phyloP scores from a whole-genome alignment of 768 basidiomycete species.

The Pisolithus tinctorius region DNA sequence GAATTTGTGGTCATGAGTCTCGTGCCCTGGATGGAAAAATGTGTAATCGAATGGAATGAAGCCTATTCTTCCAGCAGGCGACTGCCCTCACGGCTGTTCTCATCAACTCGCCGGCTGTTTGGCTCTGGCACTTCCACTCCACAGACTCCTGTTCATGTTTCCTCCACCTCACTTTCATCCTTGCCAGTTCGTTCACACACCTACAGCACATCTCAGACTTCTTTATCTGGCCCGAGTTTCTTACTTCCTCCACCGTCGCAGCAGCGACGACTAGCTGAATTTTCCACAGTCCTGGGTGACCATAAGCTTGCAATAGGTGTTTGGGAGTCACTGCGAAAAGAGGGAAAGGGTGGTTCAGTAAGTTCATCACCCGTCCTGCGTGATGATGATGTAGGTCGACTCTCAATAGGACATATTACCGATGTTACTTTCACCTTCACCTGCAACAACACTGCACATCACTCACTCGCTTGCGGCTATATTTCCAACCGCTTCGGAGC shows the following conservation, averaged over 20 bases:
- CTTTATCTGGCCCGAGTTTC: constrained; percentile 10
- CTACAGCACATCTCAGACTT: constrained; percentile 30
- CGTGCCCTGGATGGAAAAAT: constrained; percentile 95
- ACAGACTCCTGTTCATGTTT: constrained; percentile 31
- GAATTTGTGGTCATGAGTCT: constrained; percentile 88
- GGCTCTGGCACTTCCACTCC: constrained; percentile 53
- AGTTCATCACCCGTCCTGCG: constrained; percentile 20
- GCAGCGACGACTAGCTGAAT: constrained; percentile 88
- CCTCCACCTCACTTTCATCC: constrained; percentile 34
- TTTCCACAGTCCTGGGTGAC: constrained; percentile 89
- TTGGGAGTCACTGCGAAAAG: constrained; percentile 86
- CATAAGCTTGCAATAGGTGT: constrained; percentile 73
- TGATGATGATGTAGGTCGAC: constrained; percentile 5
- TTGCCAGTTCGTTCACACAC: constrained; percentile 32
- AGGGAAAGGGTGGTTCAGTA: constrained; percentile 83
- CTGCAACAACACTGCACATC: constrained; percentile 52
- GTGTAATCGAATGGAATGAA: constrained; percentile 93
- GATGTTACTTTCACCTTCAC: constrained; percentile 60
- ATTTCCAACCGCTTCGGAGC: constrained; percentile 37
- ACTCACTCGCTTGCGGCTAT: constrained; percentile 51
- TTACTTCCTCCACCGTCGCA: constrained; percentile 46
- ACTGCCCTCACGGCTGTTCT: constrained; percentile 79
- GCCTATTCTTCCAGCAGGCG: constrained; percentile 70
- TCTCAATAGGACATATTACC: constrained; percentile 71
- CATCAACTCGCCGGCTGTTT: constrained; percentile 78